Evolutionary conservation across 805 yeast species (phyloP), one percentile per base, ranked within the genome.

Genomic region (Candida mattraensis): DNA sequence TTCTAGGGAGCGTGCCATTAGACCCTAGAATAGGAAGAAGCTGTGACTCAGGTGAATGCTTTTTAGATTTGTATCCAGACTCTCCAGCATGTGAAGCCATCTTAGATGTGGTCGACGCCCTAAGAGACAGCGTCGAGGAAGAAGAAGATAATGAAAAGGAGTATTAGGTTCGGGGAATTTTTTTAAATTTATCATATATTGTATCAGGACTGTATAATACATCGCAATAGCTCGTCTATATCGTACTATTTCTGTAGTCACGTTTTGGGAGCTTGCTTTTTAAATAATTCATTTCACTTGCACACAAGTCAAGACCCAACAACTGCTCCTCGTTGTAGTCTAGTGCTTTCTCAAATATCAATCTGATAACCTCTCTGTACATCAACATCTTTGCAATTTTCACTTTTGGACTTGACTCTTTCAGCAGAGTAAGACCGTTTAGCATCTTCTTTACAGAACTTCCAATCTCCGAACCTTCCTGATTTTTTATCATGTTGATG

Each of bases 1-100:
- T 83, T 51, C 66, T 93, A 38, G 99, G 99, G 1, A 73, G 87
- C 8, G 96, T 93, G 2, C 99, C 99, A 0, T 69, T 93, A 27
- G 99, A 93, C 63, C 98, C 99, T 10, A 70, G 98, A 42, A 87
- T 93, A 13, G 98, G 98, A 0, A 74, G 71, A 50, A 73, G 88
- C 28, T 88, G 97, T 61, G 99, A 93, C 56, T 50, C 66, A 15
- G 99, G 99, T 13, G 83, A 76, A 47, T 78, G 85, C 42, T 93
- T 91, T 60, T 66, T 87, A 39, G 96, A 88, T 47, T 64, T 69
- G 35, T 81, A 80, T 51, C 91, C 96, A 0, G 96, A 89, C 41
- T 86, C 96, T 3, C 98, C 99, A 0, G 96, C 98, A 0, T 76
- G 96, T 3, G 71, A 73, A 2, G 95, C 97, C 0, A 81, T 93